A percentile compares a stretch with the other conserved stretches of the same genome.
phyloP scores from a whole-genome alignment of 192 early-diverging fungal species.

The Funneliformis geosporum region DNA sequence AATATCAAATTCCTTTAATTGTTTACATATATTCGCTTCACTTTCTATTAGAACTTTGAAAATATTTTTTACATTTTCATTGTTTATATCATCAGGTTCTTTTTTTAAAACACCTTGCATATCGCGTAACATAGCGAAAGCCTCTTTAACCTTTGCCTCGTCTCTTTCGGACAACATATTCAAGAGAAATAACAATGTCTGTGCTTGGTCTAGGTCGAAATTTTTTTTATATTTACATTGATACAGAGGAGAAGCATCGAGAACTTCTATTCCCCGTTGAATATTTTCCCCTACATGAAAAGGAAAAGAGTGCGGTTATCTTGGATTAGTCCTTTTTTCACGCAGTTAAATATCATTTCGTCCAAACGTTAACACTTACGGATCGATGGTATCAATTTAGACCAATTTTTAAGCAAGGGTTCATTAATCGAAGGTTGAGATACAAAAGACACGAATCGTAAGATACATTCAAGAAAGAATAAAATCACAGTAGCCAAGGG shows the following conservation, averaged over 20 bases:
- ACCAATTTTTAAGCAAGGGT: background rate
- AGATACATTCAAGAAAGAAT: background rate
- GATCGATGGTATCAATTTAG: background rate
- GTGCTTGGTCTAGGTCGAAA: too few relatives aligned
- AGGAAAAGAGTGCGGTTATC: too few relatives aligned
- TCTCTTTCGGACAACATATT: conserved; percentile 49
- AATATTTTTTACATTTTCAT: conserved; percentile 17
- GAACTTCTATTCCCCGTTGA: too few relatives aligned
- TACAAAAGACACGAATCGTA: background rate
- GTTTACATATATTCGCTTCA: conserved; percentile 39
- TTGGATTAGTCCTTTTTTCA: background rate
- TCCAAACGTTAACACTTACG: background rate
- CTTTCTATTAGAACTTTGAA: conserved; percentile 36
- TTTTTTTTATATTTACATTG: too few relatives aligned
- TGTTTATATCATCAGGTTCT: background rate
- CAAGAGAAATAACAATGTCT: too few relatives aligned
- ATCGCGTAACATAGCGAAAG: conserved; percentile 30
- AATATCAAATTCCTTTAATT: conserved; percentile 35
- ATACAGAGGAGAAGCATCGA: too few relatives aligned
- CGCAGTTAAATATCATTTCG: too few relatives aligned
- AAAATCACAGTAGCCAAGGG: background rate
- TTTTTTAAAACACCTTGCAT: background rate
- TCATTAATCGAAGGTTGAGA: background rate
- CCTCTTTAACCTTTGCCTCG: conserved; percentile 44
- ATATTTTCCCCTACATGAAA: too few relatives aligned